Evolutionary conservation across 2,329 filamentous ascomycete genomes (phyloP).

Genomic region (Rutstroemia sydowiana): DNA sequence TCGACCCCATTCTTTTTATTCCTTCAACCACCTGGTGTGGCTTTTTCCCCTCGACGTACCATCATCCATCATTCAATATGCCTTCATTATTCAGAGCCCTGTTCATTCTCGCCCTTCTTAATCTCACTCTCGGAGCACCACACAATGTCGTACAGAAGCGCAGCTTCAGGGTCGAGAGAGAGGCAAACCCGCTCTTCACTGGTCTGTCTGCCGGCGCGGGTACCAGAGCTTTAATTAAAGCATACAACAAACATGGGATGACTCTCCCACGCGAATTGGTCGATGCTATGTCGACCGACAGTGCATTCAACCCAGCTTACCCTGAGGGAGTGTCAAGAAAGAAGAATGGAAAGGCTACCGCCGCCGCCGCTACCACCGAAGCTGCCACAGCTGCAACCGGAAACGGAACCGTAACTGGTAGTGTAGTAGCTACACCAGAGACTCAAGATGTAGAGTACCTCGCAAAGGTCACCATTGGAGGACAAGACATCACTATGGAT

Average conservation of each 20-base stretch:
- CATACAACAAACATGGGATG: slow-evolving; percentile 62
- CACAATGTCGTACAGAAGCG: slow-evolving; percentile 33
- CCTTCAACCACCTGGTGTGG: slow-evolving; percentile 11
- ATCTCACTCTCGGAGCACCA: slow-evolving; percentile 41
- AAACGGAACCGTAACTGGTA: slow-evolving; percentile 38
- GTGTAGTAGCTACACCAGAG: slow-evolving; percentile 58
- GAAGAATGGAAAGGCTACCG: too few relatives aligned
- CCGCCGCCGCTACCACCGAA: slow-evolving; percentile 9
- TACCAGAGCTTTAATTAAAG: slow-evolving; percentile 50
- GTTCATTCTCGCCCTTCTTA: slow-evolving; percentile 40
- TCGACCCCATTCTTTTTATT: slow-evolving; percentile 5
- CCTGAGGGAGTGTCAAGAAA: slow-evolving; percentile 7
- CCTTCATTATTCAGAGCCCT: slow-evolving; percentile 29
- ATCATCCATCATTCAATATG: slow-evolving; percentile 20
- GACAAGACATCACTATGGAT: slow-evolving; percentile 29
- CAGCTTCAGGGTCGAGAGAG: slow-evolving; percentile 29
- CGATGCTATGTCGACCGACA: slow-evolving; percentile 28
- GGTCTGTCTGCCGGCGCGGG: slow-evolving; percentile 24
- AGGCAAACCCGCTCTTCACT: slow-evolving; percentile 38
- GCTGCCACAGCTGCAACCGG: slow-evolving; percentile 21
- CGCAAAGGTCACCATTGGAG: slow-evolving; percentile 25
- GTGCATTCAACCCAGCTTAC: slow-evolving; percentile 9
- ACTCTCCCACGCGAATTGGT: slow-evolving; percentile 38
- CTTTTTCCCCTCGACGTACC: not conserved
- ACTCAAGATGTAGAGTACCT: slow-evolving; percentile 31